Evolutionary conservation across 495 filamentous ascomycete genomes (phyloP), one percentile per base, ranked within the genome.

Genomic region (Hypoxylon intermedium): DNA sequence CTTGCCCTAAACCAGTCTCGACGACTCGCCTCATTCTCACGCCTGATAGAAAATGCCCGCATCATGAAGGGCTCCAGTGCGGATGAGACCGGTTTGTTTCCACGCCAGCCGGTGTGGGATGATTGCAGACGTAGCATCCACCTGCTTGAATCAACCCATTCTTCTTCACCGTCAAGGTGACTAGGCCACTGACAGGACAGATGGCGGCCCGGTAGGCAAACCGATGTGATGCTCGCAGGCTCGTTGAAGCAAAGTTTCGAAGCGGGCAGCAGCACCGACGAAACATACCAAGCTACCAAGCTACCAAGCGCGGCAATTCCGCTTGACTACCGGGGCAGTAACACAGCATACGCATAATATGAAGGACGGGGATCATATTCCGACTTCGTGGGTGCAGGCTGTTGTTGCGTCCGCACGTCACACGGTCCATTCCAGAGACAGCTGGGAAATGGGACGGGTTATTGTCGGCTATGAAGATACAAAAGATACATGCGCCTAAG

Each of bases 291-390:
- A n/a, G n/a, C n/a, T n/a, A n/a, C n/a, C n/a, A n/a, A n/a, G n/a
- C n/a, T 20, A 57, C 56, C 56, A 55, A 47, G 62, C 62, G 62
- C 62, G 62, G 62, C 56, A 65, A 60, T 60, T 59, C 56, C 62
- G 56, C 45, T 41, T 48, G 51, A 57, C 56, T 60, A 65, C 52
- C 62, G 62, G 24, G 59, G 33, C 9, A 38, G 62, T 65, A 42
- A 19, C 62, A 65, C 62, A 60, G 18, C 62, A 65, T 65, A 50
- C 61, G 61, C 61, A 59, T 65, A 28, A 59, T 37, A 46, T 53
- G 49, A 47, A 37, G 15, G 51, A 60, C 62, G 45, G 62, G 61
- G 62, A 52, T 48, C 50, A 41, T 51, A 56, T 65, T 53, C 62
- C 62, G 56, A 65, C 20, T 57, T 65, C 47, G 52, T 65, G 56